These are phyloP conservation scores for Dalbergia oliveri DNA, from an alignment of 306 rosid genomes.

Conservation along the genomic window DNA sequence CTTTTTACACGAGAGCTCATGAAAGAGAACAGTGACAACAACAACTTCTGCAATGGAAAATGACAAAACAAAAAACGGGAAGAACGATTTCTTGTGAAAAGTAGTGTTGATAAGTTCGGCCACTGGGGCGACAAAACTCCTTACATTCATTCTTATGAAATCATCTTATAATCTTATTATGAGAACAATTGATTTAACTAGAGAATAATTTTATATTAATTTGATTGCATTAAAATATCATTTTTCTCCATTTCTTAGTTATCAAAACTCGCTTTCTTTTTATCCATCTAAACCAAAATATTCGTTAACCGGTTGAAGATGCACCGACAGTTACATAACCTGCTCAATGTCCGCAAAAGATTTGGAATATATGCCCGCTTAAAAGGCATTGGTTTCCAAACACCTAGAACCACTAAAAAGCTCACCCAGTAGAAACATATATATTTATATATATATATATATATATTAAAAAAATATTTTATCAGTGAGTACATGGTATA, in stretches of 20 bases:
- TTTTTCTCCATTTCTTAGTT: neutral
- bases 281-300: too few relatives aligned
- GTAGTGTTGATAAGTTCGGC: neutral
- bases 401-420: conserved; percentile 17
- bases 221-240: neutral
- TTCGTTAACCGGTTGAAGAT: neutral
- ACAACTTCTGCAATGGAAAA: conserved; percentile 23
- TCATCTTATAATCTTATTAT: neutral
- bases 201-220: neutral
- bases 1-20: conserved; percentile 17
- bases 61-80: conserved; percentile 4
- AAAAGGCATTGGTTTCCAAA: conserved; percentile 9
- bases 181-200: neutral
- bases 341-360: neutral
- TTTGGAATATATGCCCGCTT: neutral
- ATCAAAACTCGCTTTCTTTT: neutral
- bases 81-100: neutral
- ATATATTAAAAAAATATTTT: too few relatives aligned
- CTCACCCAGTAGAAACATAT: neutral
- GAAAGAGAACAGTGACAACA: neutral
- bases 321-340: conserved; percentile 40
- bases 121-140: neutral
- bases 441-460: too few relatives aligned
- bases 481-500: neutral
- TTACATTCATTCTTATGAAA: neutral